Base-by-base conservation (phyloP, 1,139 yeast genomes). In the Geotrichum klebahnii region DNA sequence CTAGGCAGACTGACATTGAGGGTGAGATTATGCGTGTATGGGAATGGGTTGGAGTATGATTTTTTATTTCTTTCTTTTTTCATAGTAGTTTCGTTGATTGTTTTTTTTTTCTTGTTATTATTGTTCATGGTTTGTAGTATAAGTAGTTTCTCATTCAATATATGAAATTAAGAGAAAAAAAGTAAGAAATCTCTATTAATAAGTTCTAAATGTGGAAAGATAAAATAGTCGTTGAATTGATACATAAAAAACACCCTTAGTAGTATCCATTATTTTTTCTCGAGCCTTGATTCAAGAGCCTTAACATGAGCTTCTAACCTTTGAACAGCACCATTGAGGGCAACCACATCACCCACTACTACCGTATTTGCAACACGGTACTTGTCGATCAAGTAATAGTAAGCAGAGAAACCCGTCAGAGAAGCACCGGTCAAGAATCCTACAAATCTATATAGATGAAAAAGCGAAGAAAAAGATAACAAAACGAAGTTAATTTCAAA, bases 11-110 rank as follows among this genome's bases (percentile, higher is more conserved):
- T 54, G 96, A 88, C 62, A 73, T 82, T 40, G 86, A 83, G 59
- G 97, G 97, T 5, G 96, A 89, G 59, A 84, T 89, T 54, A 79
- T 85, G 80, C 80, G 82, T 61, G 88, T 87, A 29, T 88, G 96
- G 95, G 88, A 87, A 62, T 89, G 96, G 96, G 74, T 82, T 29
- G 80, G 85, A 8, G 32, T 39, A 6, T 39, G 28, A 22, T 6
- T 17, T 20, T 14, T 19, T 10, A 3, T 3, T 36, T 17, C 17
- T 36, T 17, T 3, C 8, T 4, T 6, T 36, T 17, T 20, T 8
- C 14, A 22, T 14, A 8, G 26, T 19, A 20, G 23, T 17, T 36
- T 36, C 22, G 16, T 36, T 36, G 16, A 3, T 20, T 35, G n/a
- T 35, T 35, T 35, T 35, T 19, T 35, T 19, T n/a, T 35, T n/a